These are phyloP conservation scores for Quercus glauca DNA, from an alignment of 306 rosid genomes.

Conservation along the genomic window DNA sequence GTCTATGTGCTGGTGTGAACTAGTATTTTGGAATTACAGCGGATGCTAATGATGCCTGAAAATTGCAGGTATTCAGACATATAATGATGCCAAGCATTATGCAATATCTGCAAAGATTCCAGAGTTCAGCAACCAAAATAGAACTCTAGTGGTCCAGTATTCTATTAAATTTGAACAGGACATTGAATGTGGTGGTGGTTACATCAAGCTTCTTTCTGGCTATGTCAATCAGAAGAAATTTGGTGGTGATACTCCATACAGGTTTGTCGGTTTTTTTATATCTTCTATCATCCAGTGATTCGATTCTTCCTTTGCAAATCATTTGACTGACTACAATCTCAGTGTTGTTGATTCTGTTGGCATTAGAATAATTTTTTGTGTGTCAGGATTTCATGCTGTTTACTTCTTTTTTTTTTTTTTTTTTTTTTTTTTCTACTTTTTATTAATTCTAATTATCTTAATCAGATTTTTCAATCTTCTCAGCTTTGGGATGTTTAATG, in stretches of 20 bases:
- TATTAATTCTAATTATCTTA: not conserved
- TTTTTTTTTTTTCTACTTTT: not conserved
- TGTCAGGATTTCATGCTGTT: not conserved
- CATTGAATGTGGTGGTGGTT: constrained; percentile 97
- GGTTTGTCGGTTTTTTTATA: constrained; percentile 39
- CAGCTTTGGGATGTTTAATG: not conserved
- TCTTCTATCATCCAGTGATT: not conserved
- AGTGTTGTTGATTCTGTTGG: not conserved
- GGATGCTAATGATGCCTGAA: not conserved
- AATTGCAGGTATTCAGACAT: constrained; percentile 84
- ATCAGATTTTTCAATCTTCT: not conserved
- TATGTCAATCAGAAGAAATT: constrained; percentile 95
- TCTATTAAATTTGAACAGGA: constrained; percentile 91
- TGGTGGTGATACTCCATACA: constrained; percentile 94
- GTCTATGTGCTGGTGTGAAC: not conserved
- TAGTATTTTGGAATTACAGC: not conserved
- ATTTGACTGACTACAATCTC: not conserved
- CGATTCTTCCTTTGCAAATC: constrained; percentile 2
- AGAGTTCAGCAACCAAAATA: constrained; percentile 69
- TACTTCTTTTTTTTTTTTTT: not conserved
- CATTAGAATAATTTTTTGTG: not conserved
- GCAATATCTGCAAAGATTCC: constrained; percentile 85
- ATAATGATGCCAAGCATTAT: constrained; percentile 83
- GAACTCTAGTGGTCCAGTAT: constrained; percentile 83
- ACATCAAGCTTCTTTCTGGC: constrained; percentile 88